These are phyloP conservation scores for Trichoderma koningii DNA, from an alignment of 2,329 filamentous ascomycete species.

Conservation along the genomic window DNA sequence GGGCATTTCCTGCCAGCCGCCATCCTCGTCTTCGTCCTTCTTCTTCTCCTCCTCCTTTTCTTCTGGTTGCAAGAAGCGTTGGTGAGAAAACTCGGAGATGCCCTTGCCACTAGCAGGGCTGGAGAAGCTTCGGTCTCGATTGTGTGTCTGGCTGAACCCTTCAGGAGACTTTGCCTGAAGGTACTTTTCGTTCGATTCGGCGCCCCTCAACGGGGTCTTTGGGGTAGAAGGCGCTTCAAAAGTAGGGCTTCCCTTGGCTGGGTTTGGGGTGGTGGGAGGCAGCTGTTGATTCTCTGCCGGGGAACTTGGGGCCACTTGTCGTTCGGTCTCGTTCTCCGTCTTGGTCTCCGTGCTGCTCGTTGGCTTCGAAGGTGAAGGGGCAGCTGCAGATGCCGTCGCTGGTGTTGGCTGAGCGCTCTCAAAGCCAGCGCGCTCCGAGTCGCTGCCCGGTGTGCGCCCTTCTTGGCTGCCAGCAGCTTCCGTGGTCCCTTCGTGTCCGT, in stretches of 20 bases:
- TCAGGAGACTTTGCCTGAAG: slow-evolving; percentile 6
- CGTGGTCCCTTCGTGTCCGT: slow-evolving; percentile 20
- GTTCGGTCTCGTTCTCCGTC: slow-evolving; percentile 6
- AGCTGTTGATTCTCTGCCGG: slow-evolving; percentile 15
- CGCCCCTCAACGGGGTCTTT: slow-evolving; percentile 2
- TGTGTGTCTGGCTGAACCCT: slow-evolving; percentile 34
- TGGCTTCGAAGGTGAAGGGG: background rate
- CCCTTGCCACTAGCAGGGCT: slow-evolving; percentile 39
- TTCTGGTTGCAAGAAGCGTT: slow-evolving; percentile 42
- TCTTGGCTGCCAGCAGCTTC: slow-evolving; percentile 1
- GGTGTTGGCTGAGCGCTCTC: slow-evolving; percentile 36
- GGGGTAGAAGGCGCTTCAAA: background rate
- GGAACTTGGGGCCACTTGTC: slow-evolving; percentile 24
- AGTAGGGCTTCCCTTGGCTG: slow-evolving; percentile 1
- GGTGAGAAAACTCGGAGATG: slow-evolving; percentile 64
- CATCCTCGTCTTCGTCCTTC: slow-evolving; percentile 60
- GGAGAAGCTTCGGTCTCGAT: slow-evolving; percentile 44
- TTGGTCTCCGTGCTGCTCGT: slow-evolving; percentile 2
- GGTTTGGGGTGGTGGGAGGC: background rate
- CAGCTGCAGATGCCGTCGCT: slow-evolving; percentile 30
- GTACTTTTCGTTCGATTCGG: background rate
- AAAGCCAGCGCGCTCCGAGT: slow-evolving; percentile 45
- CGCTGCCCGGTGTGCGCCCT: slow-evolving; percentile 33
- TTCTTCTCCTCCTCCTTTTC: slow-evolving; percentile 56
- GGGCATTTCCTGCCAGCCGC: slow-evolving; percentile 90